Conservation (phyloP, 2,329 filamentous ascomycete genomes). For the Aspergillus sp. region DNA sequence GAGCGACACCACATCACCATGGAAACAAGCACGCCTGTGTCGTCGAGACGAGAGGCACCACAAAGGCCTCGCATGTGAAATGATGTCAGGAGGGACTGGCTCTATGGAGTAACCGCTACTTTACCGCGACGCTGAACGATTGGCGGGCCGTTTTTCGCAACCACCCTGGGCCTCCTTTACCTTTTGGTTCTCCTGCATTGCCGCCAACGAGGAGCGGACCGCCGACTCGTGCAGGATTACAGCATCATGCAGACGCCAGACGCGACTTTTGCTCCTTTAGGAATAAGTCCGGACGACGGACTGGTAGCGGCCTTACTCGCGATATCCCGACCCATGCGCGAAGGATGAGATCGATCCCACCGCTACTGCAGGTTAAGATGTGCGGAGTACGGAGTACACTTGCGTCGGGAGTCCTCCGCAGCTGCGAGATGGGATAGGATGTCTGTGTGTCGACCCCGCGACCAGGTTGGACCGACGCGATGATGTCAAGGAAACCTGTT, state of each 20-base stretch:
- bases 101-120: not conserved
- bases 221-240: slow-evolving; percentile 21
- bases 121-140: no score
- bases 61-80: slow-evolving; percentile 8
- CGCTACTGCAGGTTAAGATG: no score
- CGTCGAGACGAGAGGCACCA: not conserved
- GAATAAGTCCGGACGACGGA: not conserved
- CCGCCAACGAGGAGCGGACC: slow-evolving; percentile 9
- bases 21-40: no score
- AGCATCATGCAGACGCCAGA: slow-evolving; percentile 20
- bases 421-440: not conserved
- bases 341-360: no score
- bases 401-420: not conserved
- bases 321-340: no score
- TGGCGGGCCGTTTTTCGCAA: no score
- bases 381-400: not conserved
- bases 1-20: no score
- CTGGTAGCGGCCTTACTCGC: not conserved
- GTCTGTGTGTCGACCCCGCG: not conserved
- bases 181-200: slow-evolving; percentile 22
- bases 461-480: not conserved
- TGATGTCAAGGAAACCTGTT: not conserved
- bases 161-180: not conserved
- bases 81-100: slow-evolving; percentile 19
- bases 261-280: slow-evolving; percentile 1